Conservation (phyloP, 352 stramenopile species). For the Phytopythium boreale region DNA sequence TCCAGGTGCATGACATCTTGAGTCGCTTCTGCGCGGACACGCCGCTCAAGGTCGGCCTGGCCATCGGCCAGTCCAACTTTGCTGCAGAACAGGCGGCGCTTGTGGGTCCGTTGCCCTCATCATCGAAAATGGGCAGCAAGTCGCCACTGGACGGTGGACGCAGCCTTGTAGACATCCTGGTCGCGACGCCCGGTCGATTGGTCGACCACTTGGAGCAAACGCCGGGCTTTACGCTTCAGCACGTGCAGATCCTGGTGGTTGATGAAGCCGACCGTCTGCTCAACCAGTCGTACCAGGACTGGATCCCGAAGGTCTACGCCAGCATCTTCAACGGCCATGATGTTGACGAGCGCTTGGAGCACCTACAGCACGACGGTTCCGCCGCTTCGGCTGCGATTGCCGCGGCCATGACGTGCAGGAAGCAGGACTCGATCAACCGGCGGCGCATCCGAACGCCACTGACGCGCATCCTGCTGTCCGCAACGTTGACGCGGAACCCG, state of each 20-base stretch:
- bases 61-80: slow-evolving; percentile 92
- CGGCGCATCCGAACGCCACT: slow-evolving; percentile 82
- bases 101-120: slow-evolving; percentile 22
- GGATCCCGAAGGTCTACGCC: slow-evolving; percentile 91
- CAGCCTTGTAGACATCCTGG: slow-evolving; percentile 94
- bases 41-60: slow-evolving; percentile 86
- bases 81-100: slow-evolving; percentile 70
- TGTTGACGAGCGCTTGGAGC: slow-evolving; percentile 24
- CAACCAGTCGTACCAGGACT: slow-evolving; percentile 97
- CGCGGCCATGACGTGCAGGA: slow-evolving; percentile 49
- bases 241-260: slow-evolving; percentile 96
- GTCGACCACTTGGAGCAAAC: slow-evolving; percentile 97
- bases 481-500: slow-evolving; percentile 96
- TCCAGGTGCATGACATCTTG: slow-evolving; percentile 86
- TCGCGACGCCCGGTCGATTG: slow-evolving; percentile 95
- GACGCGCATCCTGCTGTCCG: slow-evolving; percentile 96
- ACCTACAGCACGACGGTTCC: not conserved
- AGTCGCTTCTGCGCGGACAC: slow-evolving; percentile 61
- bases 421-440: slow-evolving; percentile 78
- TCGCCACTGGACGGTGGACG: slow-evolving; percentile 43
- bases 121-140: not conserved
- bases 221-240: slow-evolving; percentile 96
- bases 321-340: slow-evolving; percentile 77
- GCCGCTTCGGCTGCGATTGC: not conserved
- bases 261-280: slow-evolving; percentile 97